Evolutionary conservation across 805 yeast genomes (phyloP).

Genomic region (Candida nonsorbophila): DNA sequence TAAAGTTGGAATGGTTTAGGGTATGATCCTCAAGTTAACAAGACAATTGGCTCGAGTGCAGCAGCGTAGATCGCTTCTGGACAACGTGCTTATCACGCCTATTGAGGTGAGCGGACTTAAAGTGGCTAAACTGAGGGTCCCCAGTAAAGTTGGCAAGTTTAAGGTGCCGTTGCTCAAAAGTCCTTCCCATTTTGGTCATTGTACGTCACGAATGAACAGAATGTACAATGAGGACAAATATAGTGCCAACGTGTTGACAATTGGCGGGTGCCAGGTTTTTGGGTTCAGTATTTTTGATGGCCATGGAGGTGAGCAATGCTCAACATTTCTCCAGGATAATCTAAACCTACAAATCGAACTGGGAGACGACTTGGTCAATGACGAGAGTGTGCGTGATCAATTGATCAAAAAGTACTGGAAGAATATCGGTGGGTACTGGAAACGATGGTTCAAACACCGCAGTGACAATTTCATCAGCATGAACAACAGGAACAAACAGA

Average conservation of each 20-base stretch:
- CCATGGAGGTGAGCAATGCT: conserved; percentile 84
- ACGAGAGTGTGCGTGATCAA: conserved; percentile 26
- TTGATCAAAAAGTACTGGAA: conserved; percentile 51
- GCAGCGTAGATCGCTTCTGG: no score
- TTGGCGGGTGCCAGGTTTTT: conserved; percentile 33
- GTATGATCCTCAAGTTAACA: no score
- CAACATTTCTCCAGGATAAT: conserved; percentile 50
- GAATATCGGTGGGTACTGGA: conserved; percentile 82
- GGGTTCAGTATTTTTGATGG: conserved; percentile 85
- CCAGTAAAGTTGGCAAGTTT: conserved; percentile 21
- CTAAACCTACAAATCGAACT: conserved; percentile 52
- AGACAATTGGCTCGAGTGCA: no score
- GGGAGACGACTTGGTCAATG: conserved; percentile 20
- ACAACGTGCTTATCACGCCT: no score
- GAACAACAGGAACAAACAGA: conserved; percentile 13
- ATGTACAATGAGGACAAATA: conserved; percentile 77
- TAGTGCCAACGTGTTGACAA: conserved; percentile 54
- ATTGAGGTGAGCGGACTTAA: no score
- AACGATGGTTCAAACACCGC: conserved; percentile 56
- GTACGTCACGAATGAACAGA: conserved; percentile 69
- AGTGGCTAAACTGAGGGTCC: no score
- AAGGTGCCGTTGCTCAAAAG: conserved; percentile 56
- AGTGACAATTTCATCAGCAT: conserved; percentile 22
- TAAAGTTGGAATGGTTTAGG: no score
- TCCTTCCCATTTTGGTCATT: conserved; percentile 78